phyloP scores from a whole-genome alignment of 2,329 filamentous ascomycete species.

The Pseudogymnoascus sp. region DNA sequence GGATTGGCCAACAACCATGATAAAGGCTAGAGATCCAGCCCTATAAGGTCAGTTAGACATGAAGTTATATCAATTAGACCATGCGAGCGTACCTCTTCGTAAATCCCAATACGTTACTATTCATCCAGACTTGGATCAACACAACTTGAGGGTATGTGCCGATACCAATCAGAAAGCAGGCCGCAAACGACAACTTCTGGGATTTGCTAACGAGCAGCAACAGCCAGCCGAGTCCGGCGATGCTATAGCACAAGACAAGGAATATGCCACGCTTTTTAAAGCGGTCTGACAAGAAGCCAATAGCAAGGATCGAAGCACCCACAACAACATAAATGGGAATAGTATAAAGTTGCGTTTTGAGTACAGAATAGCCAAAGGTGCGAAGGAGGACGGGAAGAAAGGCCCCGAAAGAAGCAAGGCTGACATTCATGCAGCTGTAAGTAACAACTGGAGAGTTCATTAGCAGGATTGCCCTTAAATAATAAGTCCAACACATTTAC shows the following conservation, averaged over 20 bases:
- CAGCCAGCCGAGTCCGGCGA: slow-evolving; percentile 5
- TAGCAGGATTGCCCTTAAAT: slow-evolving; percentile 2
- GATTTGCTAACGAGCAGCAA: slow-evolving; percentile 10
- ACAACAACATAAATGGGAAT: slow-evolving; percentile 12
- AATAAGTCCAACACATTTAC: background rate
- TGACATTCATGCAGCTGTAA: slow-evolving; percentile 6
- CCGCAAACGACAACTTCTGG: slow-evolving; percentile 9
- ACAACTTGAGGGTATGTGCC: slow-evolving; percentile 9
- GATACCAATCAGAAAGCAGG: slow-evolving; percentile 6
- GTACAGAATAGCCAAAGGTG: background rate
- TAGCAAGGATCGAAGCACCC: slow-evolving; percentile 7
- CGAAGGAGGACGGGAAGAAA: background rate
- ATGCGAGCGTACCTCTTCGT: slow-evolving; percentile 8
- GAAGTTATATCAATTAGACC: too few relatives aligned
- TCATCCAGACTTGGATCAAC: slow-evolving; percentile 10
- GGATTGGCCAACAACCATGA: too few relatives aligned
- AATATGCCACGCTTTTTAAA: slow-evolving; percentile 10
- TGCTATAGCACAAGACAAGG: slow-evolving; percentile 6
- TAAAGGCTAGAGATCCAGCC: too few relatives aligned
- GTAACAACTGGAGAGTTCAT: slow-evolving; percentile 7
- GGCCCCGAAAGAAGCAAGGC: slow-evolving; percentile 8
- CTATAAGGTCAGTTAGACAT: too few relatives aligned
- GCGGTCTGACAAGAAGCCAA: slow-evolving; percentile 10
- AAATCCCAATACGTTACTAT: slow-evolving; percentile 11
- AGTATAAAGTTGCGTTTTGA: slow-evolving; percentile 11